A percentile compares a stretch with the other conserved stretches of the same genome.
These are phyloP conservation scores for Rhizopogon roseolus DNA, from an alignment of 768 basidiomycete species.

Conservation along the genomic window DNA sequence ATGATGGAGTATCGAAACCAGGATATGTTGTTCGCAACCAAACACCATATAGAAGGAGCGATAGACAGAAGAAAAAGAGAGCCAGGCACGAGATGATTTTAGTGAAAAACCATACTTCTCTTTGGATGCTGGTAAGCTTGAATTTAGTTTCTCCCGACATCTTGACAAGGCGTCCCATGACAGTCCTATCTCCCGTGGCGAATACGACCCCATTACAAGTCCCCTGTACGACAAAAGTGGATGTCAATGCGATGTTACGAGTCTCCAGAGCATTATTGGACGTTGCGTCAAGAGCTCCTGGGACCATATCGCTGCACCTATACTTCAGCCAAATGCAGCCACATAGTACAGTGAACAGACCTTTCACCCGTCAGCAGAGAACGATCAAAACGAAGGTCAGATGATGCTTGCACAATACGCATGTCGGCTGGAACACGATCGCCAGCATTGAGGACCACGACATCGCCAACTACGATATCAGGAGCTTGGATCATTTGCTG, in stretches of 20 bases:
- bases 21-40: conserved; percentile 26
- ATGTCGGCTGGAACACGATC: conserved; percentile 73
- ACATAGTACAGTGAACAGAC: conserved; percentile 28
- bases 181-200: conserved; percentile 44
- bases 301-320: conserved; percentile 23
- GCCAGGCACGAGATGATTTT: conserved; percentile 50
- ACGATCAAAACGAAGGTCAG: conserved; percentile 58
- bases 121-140: conserved; percentile 18
- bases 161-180: conserved; percentile 39
- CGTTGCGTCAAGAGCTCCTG: conserved; percentile 32
- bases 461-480: conserved; percentile 63
- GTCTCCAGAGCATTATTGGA: conserved; percentile 40
- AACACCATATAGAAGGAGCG: conserved; percentile 27
- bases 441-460: conserved; percentile 58
- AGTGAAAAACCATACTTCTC: conserved; percentile 35
- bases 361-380: conserved; percentile 63
- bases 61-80: conserved; percentile 37
- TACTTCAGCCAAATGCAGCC: background rate
- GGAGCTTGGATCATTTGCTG: conserved; percentile 46
- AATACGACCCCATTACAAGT: conserved; percentile 45
- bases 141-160: conserved; percentile 36
- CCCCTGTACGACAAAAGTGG: conserved; percentile 36
- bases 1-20: conserved; percentile 39
- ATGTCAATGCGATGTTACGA: conserved; percentile 45
- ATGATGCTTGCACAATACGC: conserved; percentile 50